These are phyloP conservation scores for Wickerhamiella brachini DNA, from an alignment of 805 yeast species.

Conservation along the genomic window DNA sequence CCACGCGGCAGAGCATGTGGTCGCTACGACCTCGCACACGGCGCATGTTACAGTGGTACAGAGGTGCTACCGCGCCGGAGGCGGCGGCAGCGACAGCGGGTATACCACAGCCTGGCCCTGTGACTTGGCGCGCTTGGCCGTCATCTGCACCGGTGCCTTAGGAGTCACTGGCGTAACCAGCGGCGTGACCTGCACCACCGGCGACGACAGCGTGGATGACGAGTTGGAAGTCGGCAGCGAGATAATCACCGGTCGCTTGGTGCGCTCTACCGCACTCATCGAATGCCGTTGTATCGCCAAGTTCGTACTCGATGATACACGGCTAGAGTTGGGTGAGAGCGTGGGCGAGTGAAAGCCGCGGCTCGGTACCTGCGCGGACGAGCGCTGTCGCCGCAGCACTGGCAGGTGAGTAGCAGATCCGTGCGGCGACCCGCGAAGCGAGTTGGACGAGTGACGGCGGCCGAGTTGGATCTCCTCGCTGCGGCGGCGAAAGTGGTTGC, in stretches of 20 bases:
- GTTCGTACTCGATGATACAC: background rate
- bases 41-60: no score
- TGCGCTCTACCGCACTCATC: background rate
- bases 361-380: background rate
- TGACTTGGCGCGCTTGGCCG: background rate
- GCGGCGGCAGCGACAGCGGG: background rate
- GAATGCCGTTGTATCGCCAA: background rate
- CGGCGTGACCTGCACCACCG: background rate
- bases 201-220: background rate
- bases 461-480: background rate
- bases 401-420: background rate
- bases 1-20: no score
- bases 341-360: background rate
- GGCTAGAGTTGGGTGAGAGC: background rate
- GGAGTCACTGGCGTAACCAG: background rate
- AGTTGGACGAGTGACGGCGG: conserved; percentile 2
- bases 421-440: conserved; percentile 1
- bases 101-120: background rate
- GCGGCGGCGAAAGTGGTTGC: background rate
- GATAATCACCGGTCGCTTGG: background rate
- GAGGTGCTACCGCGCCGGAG: background rate
- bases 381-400: background rate
- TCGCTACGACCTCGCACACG: no score
- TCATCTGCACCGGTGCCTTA: background rate
- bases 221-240: background rate